Evolutionary conservation across 192 early-diverging fungal species (phyloP), one percentile per base, ranked within the genome.

Genomic region (Chytriomyces confervae): DNA sequence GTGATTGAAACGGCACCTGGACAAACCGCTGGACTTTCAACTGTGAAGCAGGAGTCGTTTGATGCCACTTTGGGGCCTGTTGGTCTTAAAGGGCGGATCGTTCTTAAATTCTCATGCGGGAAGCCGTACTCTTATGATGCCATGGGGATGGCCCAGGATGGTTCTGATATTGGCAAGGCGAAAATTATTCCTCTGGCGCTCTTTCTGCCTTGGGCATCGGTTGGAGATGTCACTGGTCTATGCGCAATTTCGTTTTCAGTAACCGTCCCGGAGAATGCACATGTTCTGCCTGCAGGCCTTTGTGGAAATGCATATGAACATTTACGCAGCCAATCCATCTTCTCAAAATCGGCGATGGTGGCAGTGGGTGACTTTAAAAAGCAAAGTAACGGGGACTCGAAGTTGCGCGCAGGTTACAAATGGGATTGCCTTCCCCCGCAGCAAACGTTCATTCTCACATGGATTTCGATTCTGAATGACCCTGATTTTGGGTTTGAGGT

Each of bases 11-110:
- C 69, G 5, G 10, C 47, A 27, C n/a, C 49, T 9, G 50, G 57
- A 16, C 69, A 71, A 71, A 71, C 69, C 3, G 69, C 69, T 10
- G 69, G 69, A 71, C 50, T 71, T 48, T 48, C 69, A 36, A 24
- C 69, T 53, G 69, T 71, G 7, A 50, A 71, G 53, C 8, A 50
- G 8, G 69, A 71, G 27, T 71, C 69, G 13, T 71, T 57, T 71
- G 69, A 71, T 44, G 69, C 57, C 50, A 71, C 69, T 3, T 43
- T 71, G 8, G 69, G 69, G 0, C 69, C 69, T 16, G 69, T 71
- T 57, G 69, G 69, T 4, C 16, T 23, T 0, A 71, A 71, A 24
- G 69, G 69, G 6, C 47, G 69, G 2, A 71, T 71, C n/a, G 16
- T 71, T 11, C 50, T 53, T 9, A 50, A 7, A 29, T 71, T 71